Evolutionary conservation across 2,329 filamentous ascomycete species (phyloP).

Genomic region (Alternaria sp.): DNA sequence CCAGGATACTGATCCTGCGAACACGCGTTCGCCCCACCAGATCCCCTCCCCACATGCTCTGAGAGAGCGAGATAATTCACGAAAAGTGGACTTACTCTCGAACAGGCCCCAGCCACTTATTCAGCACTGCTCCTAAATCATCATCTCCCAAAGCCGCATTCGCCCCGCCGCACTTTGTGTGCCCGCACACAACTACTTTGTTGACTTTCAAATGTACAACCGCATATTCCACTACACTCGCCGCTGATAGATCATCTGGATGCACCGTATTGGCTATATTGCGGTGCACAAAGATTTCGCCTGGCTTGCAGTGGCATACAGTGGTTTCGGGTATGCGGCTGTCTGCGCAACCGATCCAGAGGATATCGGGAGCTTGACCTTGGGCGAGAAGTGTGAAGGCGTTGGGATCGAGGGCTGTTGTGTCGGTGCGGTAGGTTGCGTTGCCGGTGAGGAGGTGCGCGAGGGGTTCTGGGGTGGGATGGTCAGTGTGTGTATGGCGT

Average conservation of each 20-base stretch:
- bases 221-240: slow-evolving; percentile 79
- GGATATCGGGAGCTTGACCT: slow-evolving; percentile 70
- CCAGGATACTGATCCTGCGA: neutral
- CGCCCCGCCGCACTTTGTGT: slow-evolving; percentile 67
- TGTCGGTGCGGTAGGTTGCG: slow-evolving; percentile 72
- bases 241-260: slow-evolving; percentile 71
- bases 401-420: slow-evolving; percentile 68
- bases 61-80: neutral
- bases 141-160: slow-evolving; percentile 62
- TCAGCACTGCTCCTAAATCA: slow-evolving; percentile 63
- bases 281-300: slow-evolving; percentile 87
- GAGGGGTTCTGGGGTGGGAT: slow-evolving; percentile 59
- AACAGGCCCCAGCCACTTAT: slow-evolving; percentile 67
- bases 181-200: slow-evolving; percentile 67
- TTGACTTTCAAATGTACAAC: slow-evolving; percentile 73
- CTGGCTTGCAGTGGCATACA: slow-evolving; percentile 77
- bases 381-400: slow-evolving; percentile 73
- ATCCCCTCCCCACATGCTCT: neutral
- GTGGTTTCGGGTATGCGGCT: slow-evolving; percentile 84
- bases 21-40: neutral
- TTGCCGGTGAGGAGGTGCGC: slow-evolving; percentile 71
- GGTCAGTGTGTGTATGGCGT: slow-evolving; percentile 30
- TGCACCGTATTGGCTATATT: slow-evolving; percentile 77
- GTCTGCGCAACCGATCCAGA: slow-evolving; percentile 90
- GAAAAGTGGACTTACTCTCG: slow-evolving; percentile 44